Conservation (phyloP, 2,329 filamentous ascomycete genomes). For the Talaromyces funiculosus region DNA sequence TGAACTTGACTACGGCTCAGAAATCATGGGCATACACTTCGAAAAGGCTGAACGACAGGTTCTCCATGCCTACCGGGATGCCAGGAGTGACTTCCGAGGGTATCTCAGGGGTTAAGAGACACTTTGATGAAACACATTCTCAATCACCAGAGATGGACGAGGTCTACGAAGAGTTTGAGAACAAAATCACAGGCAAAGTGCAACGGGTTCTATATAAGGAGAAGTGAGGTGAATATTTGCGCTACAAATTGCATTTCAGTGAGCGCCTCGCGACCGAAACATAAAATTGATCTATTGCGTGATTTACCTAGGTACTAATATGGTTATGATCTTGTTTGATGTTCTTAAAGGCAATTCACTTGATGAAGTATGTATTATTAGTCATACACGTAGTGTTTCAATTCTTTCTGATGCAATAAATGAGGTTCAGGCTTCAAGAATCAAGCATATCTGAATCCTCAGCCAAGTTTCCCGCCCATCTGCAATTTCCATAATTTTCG, state of each 20-base stretch:
- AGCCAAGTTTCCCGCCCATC: neutral
- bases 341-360: no score
- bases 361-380: no score
- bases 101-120: neutral
- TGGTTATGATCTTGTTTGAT: neutral
- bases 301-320: neutral
- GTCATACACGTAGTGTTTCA: no score
- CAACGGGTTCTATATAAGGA: slow-evolving; percentile 7
- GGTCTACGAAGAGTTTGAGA: slow-evolving; percentile 11
- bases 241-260: neutral
- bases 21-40: neutral
- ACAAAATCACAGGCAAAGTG: slow-evolving; percentile 10
- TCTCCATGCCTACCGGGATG: neutral
- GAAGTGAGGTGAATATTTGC: neutral
- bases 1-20: neutral
- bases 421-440: no score
- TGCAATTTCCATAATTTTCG: neutral
- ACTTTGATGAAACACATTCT: neutral
- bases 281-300: neutral
- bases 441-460: neutral
- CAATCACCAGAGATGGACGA: slow-evolving; percentile 9
- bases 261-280: neutral
- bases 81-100: neutral
- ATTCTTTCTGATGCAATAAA: no score
- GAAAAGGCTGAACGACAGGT: neutral